Evolutionary conservation across 805 yeast species (phyloP), one percentile per base, ranked within the genome.

Genomic region (Gaillardinia entomophila): DNA sequence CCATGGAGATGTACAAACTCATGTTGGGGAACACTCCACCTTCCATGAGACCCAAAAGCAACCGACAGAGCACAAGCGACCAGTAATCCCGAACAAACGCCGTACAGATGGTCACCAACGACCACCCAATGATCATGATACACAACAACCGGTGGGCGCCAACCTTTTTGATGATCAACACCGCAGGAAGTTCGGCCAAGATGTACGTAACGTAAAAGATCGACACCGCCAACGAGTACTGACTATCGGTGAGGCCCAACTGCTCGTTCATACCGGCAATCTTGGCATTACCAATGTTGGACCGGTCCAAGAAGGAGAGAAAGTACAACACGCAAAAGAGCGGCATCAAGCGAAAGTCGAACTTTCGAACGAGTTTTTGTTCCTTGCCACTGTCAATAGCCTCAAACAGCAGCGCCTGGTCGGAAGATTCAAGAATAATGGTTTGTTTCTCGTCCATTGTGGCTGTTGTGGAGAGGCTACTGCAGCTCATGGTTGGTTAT

Each of bases 31-130:
- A 82, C 46, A 82, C 72, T 24, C 86, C 80, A 22, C 82, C 71
- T 55, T 82, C 90, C 38, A 77, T 71, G 25, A 77, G 49, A 39
- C 90, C 90, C 13, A 82, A 63, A 25, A 82, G 61, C 38, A 81
- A 71, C 34, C 90, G 71, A 33, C 83, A 73, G 8, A 75, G 77
- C 30, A 75, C 66, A 23, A 82, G 62, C 14, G 73, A 76, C 26
- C 77, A 77, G 45, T 68, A 81, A 48, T 64, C 76, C 27, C 62
- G 62, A 25, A 71, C 77, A 44, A 74, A 78, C 0, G 87, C 89
- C 68, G 77, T 75, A 33, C 81, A 78, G 35, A 79, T 71, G 32
- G 81, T 60, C 8, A 65, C 62, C n/a, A 60, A 7, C 40, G 53
- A 39, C 75, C 76, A 51, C 48, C 62, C 32, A n/a, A 48, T 13